A percentile compares a stretch with the other conserved stretches of the same genome.
These are phyloP conservation scores for Cryomyces antarcticus DNA, from an alignment of 495 filamentous ascomycete species.

Conservation along the genomic window DNA sequence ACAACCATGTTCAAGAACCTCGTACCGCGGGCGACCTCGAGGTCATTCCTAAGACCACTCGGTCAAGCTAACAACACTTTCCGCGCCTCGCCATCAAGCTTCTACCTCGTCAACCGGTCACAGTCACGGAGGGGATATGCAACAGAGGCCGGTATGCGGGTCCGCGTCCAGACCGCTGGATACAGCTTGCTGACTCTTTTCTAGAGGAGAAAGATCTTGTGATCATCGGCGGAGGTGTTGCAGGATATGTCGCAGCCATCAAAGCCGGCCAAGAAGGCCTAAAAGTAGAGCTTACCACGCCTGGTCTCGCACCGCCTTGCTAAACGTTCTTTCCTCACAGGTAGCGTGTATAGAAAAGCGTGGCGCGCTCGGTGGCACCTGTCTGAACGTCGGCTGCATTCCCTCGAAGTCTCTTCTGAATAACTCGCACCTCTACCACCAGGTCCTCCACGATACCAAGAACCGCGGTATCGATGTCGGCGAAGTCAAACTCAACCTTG, in stretches of 20 bases:
- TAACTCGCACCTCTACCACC: constrained; percentile 98
- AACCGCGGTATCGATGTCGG: constrained; percentile 90
- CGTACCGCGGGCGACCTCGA: constrained; percentile 43
- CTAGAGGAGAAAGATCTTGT: constrained; percentile 78
- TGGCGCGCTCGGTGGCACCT: constrained; percentile 84
- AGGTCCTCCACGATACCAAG: constrained; percentile 92
- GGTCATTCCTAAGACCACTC: constrained; percentile 37
- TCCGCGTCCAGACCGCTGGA: constrained; percentile 1
- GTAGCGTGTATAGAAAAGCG: constrained; percentile 98
- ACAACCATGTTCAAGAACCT: constrained; percentile 51
- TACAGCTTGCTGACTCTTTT: constrained; percentile 15
- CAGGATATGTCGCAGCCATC: constrained; percentile 96
- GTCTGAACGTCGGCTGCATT: constrained; percentile 97
- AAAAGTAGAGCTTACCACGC: constrained; percentile 37
- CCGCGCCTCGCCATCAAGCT: constrained; percentile 29
- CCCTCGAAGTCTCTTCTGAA: constrained; percentile 98
- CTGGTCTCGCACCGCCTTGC: too few relatives aligned
- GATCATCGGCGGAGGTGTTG: constrained; percentile 93
- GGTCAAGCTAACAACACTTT: constrained; percentile 24
- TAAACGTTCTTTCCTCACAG: constrained; percentile 22
- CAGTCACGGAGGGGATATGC: constrained; percentile 44
- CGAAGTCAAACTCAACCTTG: constrained; percentile 87
- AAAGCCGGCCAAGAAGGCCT: constrained; percentile 95
- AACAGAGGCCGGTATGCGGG: constrained; percentile 49
- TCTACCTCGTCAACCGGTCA: constrained; percentile 32